Evolutionary conservation across 768 basidiomycete species (phyloP).

Genomic region (Calocybe cyanea): DNA sequence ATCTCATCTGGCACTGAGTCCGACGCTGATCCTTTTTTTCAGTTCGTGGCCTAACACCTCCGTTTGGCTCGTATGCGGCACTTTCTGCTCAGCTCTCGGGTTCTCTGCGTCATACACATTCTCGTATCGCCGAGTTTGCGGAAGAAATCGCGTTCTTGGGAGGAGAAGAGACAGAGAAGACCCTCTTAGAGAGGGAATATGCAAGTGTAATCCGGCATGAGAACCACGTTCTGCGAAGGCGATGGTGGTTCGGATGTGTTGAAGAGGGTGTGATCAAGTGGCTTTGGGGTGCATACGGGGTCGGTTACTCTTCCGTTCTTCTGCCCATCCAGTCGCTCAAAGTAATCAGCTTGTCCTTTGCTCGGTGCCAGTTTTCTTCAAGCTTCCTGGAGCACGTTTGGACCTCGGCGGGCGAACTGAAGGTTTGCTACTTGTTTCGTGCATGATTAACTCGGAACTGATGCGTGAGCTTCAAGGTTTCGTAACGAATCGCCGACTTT

Average conservation of each 20-base stretch:
- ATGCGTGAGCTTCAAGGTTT: constrained; percentile 54
- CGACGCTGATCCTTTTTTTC: background rate
- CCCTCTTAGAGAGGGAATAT: constrained; percentile 86
- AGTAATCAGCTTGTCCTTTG: constrained; percentile 69
- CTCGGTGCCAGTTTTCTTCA: constrained; percentile 92
- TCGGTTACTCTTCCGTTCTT: constrained; percentile 10
- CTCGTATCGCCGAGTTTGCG: constrained; percentile 82
- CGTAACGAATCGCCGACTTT: constrained; percentile 89
- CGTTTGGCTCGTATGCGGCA: constrained; percentile 89
- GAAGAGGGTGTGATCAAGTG: constrained; percentile 97
- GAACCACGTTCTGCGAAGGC: constrained; percentile 69
- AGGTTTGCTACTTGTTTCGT: constrained; percentile 42
- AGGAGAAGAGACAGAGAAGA: constrained; percentile 88
- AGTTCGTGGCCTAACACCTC: constrained; percentile 88
- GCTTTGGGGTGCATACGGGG: constrained; percentile 94
- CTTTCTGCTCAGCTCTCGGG: constrained; percentile 86
- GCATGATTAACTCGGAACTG: background rate
- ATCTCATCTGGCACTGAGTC: background rate
- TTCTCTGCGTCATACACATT: constrained; percentile 87
- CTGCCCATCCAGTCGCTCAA: constrained; percentile 9
- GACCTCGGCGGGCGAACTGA: constrained; percentile 90
- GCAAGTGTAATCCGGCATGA: constrained; percentile 82
- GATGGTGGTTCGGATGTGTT: constrained; percentile 87
- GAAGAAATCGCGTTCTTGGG: constrained; percentile 89
- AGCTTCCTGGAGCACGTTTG: constrained; percentile 62